Evolutionary conservation across 345 rosid species (phyloP), one percentile per base, ranked within the genome.

Genomic region (Moricandia moricandioides): DNA sequence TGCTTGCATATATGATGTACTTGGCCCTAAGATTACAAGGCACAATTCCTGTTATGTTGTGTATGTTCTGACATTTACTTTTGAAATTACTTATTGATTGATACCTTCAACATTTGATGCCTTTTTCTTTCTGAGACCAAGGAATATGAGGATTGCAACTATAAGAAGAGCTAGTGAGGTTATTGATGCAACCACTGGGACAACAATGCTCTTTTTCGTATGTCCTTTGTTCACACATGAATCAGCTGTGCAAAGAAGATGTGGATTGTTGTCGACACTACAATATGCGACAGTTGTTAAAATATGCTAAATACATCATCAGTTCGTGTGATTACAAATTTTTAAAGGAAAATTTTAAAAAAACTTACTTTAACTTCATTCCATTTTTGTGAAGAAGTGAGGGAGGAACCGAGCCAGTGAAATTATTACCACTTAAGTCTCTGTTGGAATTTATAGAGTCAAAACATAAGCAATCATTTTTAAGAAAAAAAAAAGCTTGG

Each of bases 331-430:
- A 39, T 39, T 39, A 4, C 31, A 29, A 39, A 8, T 35, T 12
- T 11, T 39, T 8, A 39, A 39, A 12, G 47, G 47, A 39, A 39
- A 10, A n/a, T n/a, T n/a, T n/a, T 10, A 56, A 21, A 27, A 34
- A 39, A 7, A 55, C 39, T 70, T 77, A 77, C 80, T 47, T 49
- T 65, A 77, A 14, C 12, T 45, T 49, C 34, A 77, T 0, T 47
- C 72, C 76, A 71, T 77, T 58, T 55, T 59, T 87, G 26, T 83
- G 70, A 18, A 75, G 40, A 70, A 87, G 79, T 1, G 66, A 62
- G 0, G 10, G 27, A 52, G 91, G 89, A 56, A 87, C 30, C 2
- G 80, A 7, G 55, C 91, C 91, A 39, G 61, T 73, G 13, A 84
- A 49, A 5, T 81, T 78, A 79, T 87, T 87, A 30, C 81, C 72